phyloP scores from a whole-genome alignment of 2,329 filamentous ascomycete species.

The Penicillium sclerotigenum region DNA sequence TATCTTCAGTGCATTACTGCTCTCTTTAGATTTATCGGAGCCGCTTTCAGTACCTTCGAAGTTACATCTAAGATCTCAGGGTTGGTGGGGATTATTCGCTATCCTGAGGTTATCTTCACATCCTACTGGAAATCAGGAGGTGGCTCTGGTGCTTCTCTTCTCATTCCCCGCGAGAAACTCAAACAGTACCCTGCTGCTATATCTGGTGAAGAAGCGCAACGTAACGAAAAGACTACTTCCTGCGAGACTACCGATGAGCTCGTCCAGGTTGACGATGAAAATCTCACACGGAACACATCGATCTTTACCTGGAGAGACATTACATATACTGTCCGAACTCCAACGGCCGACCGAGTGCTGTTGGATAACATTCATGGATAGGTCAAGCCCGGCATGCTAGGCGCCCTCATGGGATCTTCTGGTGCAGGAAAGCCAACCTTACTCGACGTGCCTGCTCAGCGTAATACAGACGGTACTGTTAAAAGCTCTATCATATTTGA shows the following conservation, averaged over 20 bases:
- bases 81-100: slow-evolving; percentile 59
- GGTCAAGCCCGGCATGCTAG: slow-evolving; percentile 70
- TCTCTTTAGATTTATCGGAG: slow-evolving; percentile 54
- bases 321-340: slow-evolving; percentile 64
- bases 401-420: slow-evolving; percentile 72
- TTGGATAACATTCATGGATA: slow-evolving; percentile 70
- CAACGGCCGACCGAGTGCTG: slow-evolving; percentile 52
- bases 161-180: slow-evolving; percentile 60
- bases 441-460: slow-evolving; percentile 68
- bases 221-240: neutral
- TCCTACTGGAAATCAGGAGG: slow-evolving; percentile 49
- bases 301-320: slow-evolving; percentile 72
- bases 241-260: slow-evolving; percentile 10
- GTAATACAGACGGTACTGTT: slow-evolving; percentile 61
- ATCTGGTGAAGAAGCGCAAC: slow-evolving; percentile 19
- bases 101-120: slow-evolving; percentile 55
- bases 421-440: slow-evolving; percentile 75
- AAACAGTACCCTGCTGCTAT: slow-evolving; percentile 32
- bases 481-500: slow-evolving; percentile 64
- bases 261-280: slow-evolving; percentile 24
- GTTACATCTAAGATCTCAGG: slow-evolving; percentile 53
- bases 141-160: slow-evolving; percentile 49
- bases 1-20: slow-evolving; percentile 49
- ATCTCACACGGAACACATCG: slow-evolving; percentile 59
- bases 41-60: slow-evolving; percentile 54